Percentiles rank a stretch among this genome's conserved stretches.
Evolutionary conservation across 2,329 filamentous ascomycete species (phyloP).

Genomic region (Calonectria henricotiae): DNA sequence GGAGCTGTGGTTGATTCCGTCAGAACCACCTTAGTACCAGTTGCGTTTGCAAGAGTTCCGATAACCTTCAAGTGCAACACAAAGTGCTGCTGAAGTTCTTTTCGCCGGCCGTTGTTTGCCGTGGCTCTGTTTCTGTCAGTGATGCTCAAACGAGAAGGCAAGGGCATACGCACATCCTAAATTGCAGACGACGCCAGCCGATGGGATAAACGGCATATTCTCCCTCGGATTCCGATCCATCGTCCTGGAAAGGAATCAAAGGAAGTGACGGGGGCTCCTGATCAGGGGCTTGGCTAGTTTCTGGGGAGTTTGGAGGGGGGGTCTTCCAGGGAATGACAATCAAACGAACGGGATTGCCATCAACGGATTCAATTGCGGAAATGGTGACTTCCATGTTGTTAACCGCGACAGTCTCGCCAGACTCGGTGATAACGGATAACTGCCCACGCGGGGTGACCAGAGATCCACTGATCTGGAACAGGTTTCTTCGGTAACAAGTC

Average conservation of each 20-base stretch:
- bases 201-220: conserved; percentile 94
- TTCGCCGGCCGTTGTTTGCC: conserved; percentile 94
- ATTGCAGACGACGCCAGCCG: conserved; percentile 94
- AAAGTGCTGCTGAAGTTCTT: conserved; percentile 97
- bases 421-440: conserved; percentile 86
- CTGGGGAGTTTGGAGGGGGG: conserved; percentile 84
- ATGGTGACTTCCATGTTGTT: conserved; percentile 88
- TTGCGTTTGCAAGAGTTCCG: conserved; percentile 86
- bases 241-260: conserved; percentile 78
- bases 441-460: conserved; percentile 85
- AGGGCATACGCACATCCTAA: conserved; percentile 76
- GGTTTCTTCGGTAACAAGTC: conserved; percentile 95
- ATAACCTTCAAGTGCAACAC: conserved; percentile 89
- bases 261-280: conserved; percentile 90
- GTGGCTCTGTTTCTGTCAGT: conserved; percentile 76
- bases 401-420: conserved; percentile 88
- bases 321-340: conserved; percentile 99
- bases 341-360: conserved; percentile 91
- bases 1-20: conserved; percentile 90
- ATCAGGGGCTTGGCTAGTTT: conserved; percentile 77
- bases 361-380: conserved; percentile 94
- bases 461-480: conserved; percentile 96
- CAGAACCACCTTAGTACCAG: conserved; percentile 85
- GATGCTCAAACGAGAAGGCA: conserved; percentile 6
- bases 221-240: conserved; percentile 74